Conservation (phyloP, 495 filamentous ascomycete species). For the Aspergillus cavernicola region DNA sequence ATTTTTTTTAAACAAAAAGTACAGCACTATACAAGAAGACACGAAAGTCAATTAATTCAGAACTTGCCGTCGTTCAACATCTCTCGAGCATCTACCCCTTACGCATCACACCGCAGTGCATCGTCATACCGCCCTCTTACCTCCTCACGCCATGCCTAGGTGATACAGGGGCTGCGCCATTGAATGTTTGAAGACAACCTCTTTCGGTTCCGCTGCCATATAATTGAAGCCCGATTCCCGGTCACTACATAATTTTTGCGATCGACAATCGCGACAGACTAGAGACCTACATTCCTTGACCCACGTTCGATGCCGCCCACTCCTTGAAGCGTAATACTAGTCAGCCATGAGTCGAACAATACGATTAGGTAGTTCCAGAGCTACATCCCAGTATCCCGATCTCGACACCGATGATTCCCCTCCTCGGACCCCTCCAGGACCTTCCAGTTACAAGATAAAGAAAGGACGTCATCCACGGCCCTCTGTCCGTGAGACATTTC, state of each 20-base stretch:
- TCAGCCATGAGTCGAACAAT: slow-evolving; percentile 17
- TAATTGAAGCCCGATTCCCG: background rate
- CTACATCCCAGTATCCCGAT: slow-evolving; percentile 30
- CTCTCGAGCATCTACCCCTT: slow-evolving; percentile 3
- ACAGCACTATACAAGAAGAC: background rate
- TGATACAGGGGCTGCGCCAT: slow-evolving; percentile 10
- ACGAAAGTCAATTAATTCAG: slow-evolving; percentile 9
- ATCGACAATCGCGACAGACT: background rate
- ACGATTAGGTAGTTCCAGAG: slow-evolving; percentile 22
- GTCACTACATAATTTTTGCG: background rate
- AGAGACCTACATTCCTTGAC: background rate
- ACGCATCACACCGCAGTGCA: slow-evolving; percentile 3
- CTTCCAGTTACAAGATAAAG: slow-evolving; percentile 29
- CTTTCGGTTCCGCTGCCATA: background rate
- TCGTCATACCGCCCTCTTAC: background rate
- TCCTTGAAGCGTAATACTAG: background rate
- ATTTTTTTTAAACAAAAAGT: too few relatives aligned
- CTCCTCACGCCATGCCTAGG: slow-evolving; percentile 20
- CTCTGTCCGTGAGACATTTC: slow-evolving; percentile 47
- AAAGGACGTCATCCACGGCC: slow-evolving; percentile 29
- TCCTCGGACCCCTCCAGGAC: slow-evolving; percentile 45
- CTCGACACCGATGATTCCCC: slow-evolving; percentile 31
- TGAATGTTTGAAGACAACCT: background rate
- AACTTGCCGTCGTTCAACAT: background rate
- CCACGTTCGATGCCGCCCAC: slow-evolving; percentile 3